These are phyloP conservation scores for Cynara cardunculus DNA, from an alignment of 129 eudicot species.

Conservation along the genomic window DNA sequence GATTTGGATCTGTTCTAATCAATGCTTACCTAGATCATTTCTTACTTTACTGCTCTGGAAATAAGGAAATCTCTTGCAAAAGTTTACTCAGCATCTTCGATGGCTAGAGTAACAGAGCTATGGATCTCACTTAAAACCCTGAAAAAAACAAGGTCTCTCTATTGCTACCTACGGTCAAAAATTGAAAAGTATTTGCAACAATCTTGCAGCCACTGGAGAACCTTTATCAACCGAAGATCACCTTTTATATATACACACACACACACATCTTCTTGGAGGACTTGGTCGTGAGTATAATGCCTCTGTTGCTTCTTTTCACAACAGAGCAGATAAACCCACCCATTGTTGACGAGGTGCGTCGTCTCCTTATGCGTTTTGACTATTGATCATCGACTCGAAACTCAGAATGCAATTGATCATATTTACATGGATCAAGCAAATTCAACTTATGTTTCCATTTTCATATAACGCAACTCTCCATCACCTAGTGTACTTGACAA, in stretches of 20 bases:
- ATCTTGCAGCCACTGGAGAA: not conserved
- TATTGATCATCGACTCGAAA: not conserved
- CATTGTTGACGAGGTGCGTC: not conserved
- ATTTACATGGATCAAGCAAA: not conserved
- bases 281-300: too few species aligned
- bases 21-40: not conserved
- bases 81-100: not conserved
- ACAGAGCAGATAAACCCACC: not conserved
- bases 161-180: too few species aligned
- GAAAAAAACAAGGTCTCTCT: too few species aligned
- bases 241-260: too few species aligned
- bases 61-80: not conserved
- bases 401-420: not conserved
- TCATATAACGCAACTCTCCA: too few species aligned
- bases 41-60: not conserved
- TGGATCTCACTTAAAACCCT: too few species aligned
- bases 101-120: not conserved
- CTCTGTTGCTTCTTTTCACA: not conserved
- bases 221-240: too few species aligned
- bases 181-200: not conserved
- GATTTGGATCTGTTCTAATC: not conserved
- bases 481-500: too few species aligned
- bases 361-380: not conserved
- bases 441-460: not conserved
- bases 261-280: too few species aligned